Evolutionary conservation across 768 basidiomycete species (phyloP).

Genomic region (Macrolepiota fuliginosa): DNA sequence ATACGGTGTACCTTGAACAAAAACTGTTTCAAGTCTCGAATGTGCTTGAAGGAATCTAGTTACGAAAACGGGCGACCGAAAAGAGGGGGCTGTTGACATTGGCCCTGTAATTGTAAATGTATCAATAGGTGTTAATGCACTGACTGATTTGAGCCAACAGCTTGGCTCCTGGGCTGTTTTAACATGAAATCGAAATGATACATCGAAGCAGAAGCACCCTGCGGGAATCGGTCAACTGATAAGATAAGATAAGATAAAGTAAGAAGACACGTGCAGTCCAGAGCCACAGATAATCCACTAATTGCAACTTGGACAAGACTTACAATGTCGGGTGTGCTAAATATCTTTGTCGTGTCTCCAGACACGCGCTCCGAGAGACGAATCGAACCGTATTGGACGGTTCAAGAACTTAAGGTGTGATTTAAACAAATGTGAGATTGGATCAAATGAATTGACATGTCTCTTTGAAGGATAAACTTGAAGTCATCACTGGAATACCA

Average conservation of each 20-base stretch:
- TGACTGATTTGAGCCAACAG: too few relatives aligned
- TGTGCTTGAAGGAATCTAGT: too few relatives aligned
- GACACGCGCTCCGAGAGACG: constrained; percentile 91
- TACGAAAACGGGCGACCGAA: too few relatives aligned
- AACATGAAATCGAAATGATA: too few relatives aligned
- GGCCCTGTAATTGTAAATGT: too few relatives aligned
- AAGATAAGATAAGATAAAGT: constrained; percentile 1
- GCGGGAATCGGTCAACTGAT: too few relatives aligned
- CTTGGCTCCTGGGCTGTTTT: too few relatives aligned
- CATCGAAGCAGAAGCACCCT: too few relatives aligned
- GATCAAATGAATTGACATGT: constrained; percentile 4
- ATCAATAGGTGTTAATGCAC: too few relatives aligned
- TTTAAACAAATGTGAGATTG: not conserved
- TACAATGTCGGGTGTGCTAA: constrained; percentile 40
- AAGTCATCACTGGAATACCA: constrained; percentile 89
- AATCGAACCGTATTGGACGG: constrained; percentile 70
- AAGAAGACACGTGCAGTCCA: constrained; percentile 2
- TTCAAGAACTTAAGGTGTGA: constrained; percentile 79
- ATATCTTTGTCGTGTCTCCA: constrained; percentile 77
- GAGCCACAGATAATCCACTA: not conserved
- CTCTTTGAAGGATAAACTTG: constrained; percentile 65
- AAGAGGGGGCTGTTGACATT: too few relatives aligned
- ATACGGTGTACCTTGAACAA: too few relatives aligned
- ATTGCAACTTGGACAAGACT: not conserved
- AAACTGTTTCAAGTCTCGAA: too few relatives aligned